Percentiles rank a stretch among this genome's conserved stretches.
These are phyloP conservation scores for Komagataella phaffii DNA, from an alignment of 805 yeast species.

Conservation along the genomic window DNA sequence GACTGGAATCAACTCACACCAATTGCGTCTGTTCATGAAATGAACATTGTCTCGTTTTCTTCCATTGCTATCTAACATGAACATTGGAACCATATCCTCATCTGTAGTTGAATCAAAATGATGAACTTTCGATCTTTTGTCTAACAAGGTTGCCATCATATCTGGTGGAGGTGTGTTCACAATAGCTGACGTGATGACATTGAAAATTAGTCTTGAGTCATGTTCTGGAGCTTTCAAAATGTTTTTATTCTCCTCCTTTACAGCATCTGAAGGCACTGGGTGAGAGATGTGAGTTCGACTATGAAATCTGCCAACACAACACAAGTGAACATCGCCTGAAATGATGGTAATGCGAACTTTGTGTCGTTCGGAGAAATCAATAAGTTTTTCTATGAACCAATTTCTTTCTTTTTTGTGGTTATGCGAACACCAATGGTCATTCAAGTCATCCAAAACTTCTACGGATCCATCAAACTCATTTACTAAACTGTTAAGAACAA, in stretches of 20 bases:
- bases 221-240: conserved; percentile 38
- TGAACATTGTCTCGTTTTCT: conserved; percentile 25
- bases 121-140: conserved; percentile 57
- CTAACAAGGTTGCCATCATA: conserved; percentile 63
- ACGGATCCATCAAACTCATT: conserved; percentile 89
- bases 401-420: conserved; percentile 84
- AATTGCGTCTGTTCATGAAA: conserved; percentile 55
- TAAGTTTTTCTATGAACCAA: conserved; percentile 42
- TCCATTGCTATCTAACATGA: conserved; percentile 46
- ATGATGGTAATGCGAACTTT: conserved; percentile 72
- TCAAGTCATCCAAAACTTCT: conserved; percentile 83
- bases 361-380: conserved; percentile 47
- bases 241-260: conserved; percentile 23
- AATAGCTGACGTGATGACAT: conserved; percentile 82
- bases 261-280: conserved; percentile 17
- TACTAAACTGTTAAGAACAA: conserved; percentile 58
- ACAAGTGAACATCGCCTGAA: conserved; percentile 89
- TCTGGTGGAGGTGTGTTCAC: conserved; percentile 89
- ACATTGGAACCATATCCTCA: conserved; percentile 74
- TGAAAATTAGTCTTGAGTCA: conserved; percentile 69
- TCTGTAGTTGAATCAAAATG: conserved; percentile 50
- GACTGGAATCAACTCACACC: conserved; percentile 53
- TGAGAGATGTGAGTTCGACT: conserved; percentile 35
- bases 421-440: conserved; percentile 93
- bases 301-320: conserved; percentile 69